These are phyloP conservation scores for Kluyveromyces lactis DNA, from an alignment of 805 yeast genomes.

Conservation along the genomic window DNA sequence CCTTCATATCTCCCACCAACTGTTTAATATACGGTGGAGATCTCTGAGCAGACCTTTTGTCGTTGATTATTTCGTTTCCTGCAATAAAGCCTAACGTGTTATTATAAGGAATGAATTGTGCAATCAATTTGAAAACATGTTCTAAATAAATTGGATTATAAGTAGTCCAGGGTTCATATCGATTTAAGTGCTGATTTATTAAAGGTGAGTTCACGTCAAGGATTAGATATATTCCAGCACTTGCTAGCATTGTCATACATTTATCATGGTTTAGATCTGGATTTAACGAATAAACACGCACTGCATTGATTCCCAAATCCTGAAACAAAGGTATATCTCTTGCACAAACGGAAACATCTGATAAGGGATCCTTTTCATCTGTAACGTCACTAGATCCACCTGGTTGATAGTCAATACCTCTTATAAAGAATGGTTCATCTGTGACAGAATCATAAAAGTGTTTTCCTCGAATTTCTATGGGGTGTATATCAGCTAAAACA, in stretches of 20 bases:
- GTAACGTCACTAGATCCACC: conserved; percentile 81
- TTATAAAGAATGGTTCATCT: conserved; percentile 65
- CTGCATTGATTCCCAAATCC: conserved; percentile 75
- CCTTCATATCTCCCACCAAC: conserved; percentile 72
- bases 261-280: conserved; percentile 75
- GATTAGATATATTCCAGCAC: conserved; percentile 86
- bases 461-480: conserved; percentile 59
- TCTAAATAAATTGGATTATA: conserved; percentile 62
- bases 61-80: conserved; percentile 87
- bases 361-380: conserved; percentile 59
- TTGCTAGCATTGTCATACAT: conserved; percentile 86
- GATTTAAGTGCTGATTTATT: conserved; percentile 66
- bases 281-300: conserved; percentile 81
- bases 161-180: conserved; percentile 91
- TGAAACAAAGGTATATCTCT: conserved; percentile 79
- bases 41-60: conserved; percentile 51
- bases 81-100: conserved; percentile 89
- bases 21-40: conserved; percentile 78
- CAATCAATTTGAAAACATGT: conserved; percentile 71
- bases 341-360: conserved; percentile 64
- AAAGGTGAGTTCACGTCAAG: conserved; percentile 88
- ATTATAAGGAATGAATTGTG: conserved; percentile 75
- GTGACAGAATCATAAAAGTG: conserved; percentile 73
- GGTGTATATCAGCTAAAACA: conserved; percentile 36
- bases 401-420: conserved; percentile 93